Conservation (phyloP, 1,139 yeast genomes). For the Sugiyamaella novakii region DNA sequence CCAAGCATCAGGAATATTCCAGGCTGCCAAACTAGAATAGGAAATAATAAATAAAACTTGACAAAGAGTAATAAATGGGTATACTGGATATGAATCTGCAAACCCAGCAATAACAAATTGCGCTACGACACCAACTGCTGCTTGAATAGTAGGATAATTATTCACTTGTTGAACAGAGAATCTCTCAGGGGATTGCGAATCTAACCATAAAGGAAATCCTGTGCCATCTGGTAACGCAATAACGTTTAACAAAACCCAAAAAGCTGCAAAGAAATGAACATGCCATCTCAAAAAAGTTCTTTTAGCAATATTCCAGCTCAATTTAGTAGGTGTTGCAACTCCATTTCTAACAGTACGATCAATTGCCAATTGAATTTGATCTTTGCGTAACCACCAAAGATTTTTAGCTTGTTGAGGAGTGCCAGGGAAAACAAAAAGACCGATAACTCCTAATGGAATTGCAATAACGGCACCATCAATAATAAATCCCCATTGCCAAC, state of each 20-base stretch:
- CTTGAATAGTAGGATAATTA: slow-evolving; percentile 51
- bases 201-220: slow-evolving; percentile 41
- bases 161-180: slow-evolving; percentile 43
- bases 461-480: slow-evolving; percentile 54
- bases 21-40: slow-evolving; percentile 49
- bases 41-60: slow-evolving; percentile 43
- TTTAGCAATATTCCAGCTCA: slow-evolving; percentile 37
- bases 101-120: slow-evolving; percentile 44
- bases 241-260: slow-evolving; percentile 46
- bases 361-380: slow-evolving; percentile 37
- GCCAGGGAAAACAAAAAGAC: slow-evolving; percentile 66
- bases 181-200: slow-evolving; percentile 32
- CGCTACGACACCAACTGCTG: slow-evolving; percentile 51
- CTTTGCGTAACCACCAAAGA: slow-evolving; percentile 37
- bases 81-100: slow-evolving; percentile 43
- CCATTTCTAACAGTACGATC: slow-evolving; percentile 40
- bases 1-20: slow-evolving; percentile 50
- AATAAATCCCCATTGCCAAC: slow-evolving; percentile 57
- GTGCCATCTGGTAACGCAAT: slow-evolving; percentile 45
- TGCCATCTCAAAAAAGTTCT: slow-evolving; percentile 43
- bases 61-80: slow-evolving; percentile 42
- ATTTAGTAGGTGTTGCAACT: slow-evolving; percentile 38
- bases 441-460: slow-evolving; percentile 61
- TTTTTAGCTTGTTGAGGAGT: slow-evolving; percentile 54
- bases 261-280: slow-evolving; percentile 44